phyloP scores from a whole-genome alignment of 352 stramenopile genomes.

The Thraustochytrium striatum region DNA sequence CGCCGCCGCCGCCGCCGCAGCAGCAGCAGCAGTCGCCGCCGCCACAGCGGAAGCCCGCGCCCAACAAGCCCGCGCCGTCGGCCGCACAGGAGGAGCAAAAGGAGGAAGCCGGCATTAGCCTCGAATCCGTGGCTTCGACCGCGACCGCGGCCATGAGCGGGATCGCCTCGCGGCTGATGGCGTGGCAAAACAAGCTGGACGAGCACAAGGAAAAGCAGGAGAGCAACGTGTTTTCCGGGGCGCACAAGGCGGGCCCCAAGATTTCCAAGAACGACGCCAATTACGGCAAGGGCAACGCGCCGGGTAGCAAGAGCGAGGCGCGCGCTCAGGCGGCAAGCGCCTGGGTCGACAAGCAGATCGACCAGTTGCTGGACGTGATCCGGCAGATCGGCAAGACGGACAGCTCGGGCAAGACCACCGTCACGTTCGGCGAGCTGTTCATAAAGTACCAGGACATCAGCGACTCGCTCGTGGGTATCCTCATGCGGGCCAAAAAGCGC shows the following conservation, averaged over 20 bases:
- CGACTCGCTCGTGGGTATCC: conserved; percentile 50
- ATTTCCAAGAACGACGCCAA: background rate
- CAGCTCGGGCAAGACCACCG: conserved; percentile 3
- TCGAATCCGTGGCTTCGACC: background rate
- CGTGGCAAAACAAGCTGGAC: conserved; percentile 35
- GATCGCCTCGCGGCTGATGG: conserved; percentile 28
- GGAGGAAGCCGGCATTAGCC: background rate
- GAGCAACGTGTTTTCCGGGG: conserved; percentile 36
- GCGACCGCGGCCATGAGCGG: background rate
- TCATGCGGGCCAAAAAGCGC: conserved; percentile 52
- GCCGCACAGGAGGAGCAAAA: too few relatives aligned
- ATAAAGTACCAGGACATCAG: conserved; percentile 49
- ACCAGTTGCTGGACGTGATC: conserved; percentile 23
- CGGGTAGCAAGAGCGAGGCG: conserved; percentile 32
- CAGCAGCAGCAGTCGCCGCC: too few relatives aligned
- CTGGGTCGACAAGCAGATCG: conserved; percentile 34
- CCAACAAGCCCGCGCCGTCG: too few relatives aligned
- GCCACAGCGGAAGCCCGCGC: too few relatives aligned
- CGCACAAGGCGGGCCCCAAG: background rate
- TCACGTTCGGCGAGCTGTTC: conserved; percentile 51
- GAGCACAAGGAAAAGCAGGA: background rate
- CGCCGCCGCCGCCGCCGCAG: too few relatives aligned
- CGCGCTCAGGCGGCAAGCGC: conserved; percentile 9
- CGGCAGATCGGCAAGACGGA: conserved; percentile 15
- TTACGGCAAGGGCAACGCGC: conserved; percentile 11